Conservation (phyloP, 805 yeast genomes). For the Monosporozyma yasuniensis region DNA sequence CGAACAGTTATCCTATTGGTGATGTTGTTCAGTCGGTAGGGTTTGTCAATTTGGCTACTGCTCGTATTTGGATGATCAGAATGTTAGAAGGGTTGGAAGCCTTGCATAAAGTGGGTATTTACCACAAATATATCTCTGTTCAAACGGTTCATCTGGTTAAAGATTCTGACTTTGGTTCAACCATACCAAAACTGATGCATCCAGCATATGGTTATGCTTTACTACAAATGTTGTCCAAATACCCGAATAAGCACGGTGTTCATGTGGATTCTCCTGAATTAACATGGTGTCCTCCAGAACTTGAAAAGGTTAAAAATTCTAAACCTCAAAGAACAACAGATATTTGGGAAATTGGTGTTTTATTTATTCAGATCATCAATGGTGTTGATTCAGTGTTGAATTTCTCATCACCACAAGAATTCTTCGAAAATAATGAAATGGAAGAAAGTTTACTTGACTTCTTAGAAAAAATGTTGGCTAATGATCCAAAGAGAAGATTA, state of each 20-base stretch:
- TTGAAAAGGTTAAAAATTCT: constrained; percentile 29
- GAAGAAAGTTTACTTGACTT: constrained; percentile 60
- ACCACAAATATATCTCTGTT: constrained; percentile 60
- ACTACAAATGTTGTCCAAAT: constrained; percentile 32
- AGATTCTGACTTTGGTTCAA: constrained; percentile 44
- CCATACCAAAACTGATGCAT: constrained; percentile 49
- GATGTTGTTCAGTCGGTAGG: constrained; percentile 62
- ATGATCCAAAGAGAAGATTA: constrained; percentile 60
- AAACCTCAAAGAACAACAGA: constrained; percentile 75
- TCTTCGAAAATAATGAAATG: constrained; percentile 38
- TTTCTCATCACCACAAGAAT: constrained; percentile 55
- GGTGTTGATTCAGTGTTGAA: constrained; percentile 50
- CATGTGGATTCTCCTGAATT: constrained; percentile 16
- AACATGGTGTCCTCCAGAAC: constrained; percentile 78
- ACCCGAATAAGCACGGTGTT: constrained; percentile 29
- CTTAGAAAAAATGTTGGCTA: constrained; percentile 53
- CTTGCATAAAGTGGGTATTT: constrained; percentile 75
- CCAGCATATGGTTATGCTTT: constrained; percentile 50
- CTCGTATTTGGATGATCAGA: constrained; percentile 84
- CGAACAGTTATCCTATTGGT: constrained; percentile 47
- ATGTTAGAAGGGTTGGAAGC: constrained; percentile 76
- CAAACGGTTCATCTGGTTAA: constrained; percentile 48
- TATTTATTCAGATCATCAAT: constrained; percentile 55
- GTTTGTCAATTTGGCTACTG: constrained; percentile 59
- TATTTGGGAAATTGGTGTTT: constrained; percentile 85